A percentile compares a stretch with the other conserved stretches of the same genome.
Evolutionary conservation across 495 filamentous ascomycete genomes (phyloP).

Genomic region (Aspergillus leporis): DNA sequence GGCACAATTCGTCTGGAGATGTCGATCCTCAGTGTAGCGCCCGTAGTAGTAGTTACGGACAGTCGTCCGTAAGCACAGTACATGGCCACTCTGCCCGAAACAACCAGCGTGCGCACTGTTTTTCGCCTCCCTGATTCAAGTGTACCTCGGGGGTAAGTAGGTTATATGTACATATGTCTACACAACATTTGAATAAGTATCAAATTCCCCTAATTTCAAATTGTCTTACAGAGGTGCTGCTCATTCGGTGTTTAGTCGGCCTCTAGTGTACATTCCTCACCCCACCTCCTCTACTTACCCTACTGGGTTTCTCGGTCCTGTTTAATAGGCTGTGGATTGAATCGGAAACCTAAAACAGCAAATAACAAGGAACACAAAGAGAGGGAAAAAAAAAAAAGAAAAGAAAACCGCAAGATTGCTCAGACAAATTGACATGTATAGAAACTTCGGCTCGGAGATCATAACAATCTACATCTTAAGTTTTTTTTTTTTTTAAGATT

Average conservation of each 20-base stretch:
- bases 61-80: background rate
- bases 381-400: no score
- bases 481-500: background rate
- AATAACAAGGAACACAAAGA: background rate
- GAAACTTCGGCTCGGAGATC: background rate
- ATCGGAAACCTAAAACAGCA: constrained; percentile 7
- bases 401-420: background rate
- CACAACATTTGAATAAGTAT: background rate
- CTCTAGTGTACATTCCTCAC: constrained; percentile 11
- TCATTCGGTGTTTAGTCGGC: constrained; percentile 1
- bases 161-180: background rate
- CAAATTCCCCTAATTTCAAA: background rate
- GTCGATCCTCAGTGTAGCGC: background rate
- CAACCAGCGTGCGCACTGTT: background rate
- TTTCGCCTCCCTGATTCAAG: background rate
- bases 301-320: constrained; percentile 6
- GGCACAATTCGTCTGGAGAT: background rate
- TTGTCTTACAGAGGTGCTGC: background rate
- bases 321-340: background rate
- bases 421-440: background rate
- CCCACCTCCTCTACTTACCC: constrained; percentile 10
- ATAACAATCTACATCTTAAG: background rate
- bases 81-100: background rate
- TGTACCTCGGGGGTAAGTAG: background rate
- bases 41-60: background rate